phyloP scores from a whole-genome alignment of 164 flowering plant species.

The Macadamia integrifolia region DNA sequence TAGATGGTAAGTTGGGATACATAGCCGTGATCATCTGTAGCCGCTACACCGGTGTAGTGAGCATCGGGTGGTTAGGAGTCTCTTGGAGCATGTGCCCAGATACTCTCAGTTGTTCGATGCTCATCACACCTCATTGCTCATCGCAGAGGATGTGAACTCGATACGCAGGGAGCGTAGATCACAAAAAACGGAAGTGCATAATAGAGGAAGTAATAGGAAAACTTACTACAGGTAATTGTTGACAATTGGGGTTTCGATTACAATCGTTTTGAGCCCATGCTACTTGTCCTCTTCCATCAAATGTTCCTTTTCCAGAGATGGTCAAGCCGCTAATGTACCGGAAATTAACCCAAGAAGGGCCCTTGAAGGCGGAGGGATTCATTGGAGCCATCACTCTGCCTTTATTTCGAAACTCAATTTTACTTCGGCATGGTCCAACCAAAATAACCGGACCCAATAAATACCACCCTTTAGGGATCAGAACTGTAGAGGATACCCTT shows the following conservation, averaged over 20 bases:
- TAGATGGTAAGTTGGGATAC: no score
- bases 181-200: no score
- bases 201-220: background rate
- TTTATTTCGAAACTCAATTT: slow-evolving; percentile 15
- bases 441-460: slow-evolving; percentile 11
- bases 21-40: no score
- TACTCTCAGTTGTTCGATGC: no score
- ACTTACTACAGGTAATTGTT: slow-evolving; percentile 18
- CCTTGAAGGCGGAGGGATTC: slow-evolving; percentile 3
- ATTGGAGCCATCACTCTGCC: slow-evolving; percentile 29
- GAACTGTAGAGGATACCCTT: background rate
- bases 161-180: no score
- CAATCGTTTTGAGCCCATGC: slow-evolving; percentile 9
- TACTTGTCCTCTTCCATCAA: no score
- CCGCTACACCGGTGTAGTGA: no score
- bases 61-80: no score
- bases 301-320: slow-evolving; percentile 2
- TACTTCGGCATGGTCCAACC: slow-evolving; percentile 31
- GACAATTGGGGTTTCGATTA: slow-evolving; percentile 10
- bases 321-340: no score
- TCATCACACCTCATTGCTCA: no score
- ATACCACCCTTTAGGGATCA: slow-evolving; percentile 21
- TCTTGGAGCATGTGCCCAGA: no score
- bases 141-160: no score
- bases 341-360: background rate